A percentile compares a stretch with the other conserved stretches of the same genome.
These are phyloP conservation scores for Saturnispora hagleri DNA, from an alignment of 805 yeast species.

Conservation along the genomic window DNA sequence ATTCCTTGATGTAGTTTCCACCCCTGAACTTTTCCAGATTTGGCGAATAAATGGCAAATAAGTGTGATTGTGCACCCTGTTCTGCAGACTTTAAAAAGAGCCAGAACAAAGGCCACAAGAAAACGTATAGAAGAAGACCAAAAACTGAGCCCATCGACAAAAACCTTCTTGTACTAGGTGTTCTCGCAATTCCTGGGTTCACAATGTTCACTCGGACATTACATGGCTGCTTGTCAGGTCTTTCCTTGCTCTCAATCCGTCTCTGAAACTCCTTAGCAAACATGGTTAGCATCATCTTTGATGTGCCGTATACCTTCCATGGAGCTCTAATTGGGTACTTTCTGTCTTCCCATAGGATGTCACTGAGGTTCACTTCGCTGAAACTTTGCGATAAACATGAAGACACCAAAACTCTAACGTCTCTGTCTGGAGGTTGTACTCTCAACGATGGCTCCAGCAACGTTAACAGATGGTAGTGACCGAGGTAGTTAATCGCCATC, in stretches of 20 bases:
- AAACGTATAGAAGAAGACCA: conserved; percentile 49
- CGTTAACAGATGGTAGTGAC: conserved; percentile 73
- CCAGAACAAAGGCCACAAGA: conserved; percentile 79
- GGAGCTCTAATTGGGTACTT: conserved; percentile 57
- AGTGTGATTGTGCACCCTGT: conserved; percentile 72
- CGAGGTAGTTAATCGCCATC: conserved; percentile 71
- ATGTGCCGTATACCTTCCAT: conserved; percentile 70
- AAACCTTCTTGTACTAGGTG: conserved; percentile 75
- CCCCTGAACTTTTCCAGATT: conserved; percentile 53
- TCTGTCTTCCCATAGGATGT: conserved; percentile 51
- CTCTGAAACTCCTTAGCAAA: conserved; percentile 76
- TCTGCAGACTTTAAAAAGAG: conserved; percentile 63
- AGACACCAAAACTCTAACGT: conserved; percentile 73
- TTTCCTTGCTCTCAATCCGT: conserved; percentile 44
- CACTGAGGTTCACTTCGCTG: conserved; percentile 54
- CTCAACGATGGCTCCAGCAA: conserved; percentile 75
- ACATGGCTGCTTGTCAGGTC: conserved; percentile 64
- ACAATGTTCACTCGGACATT: conserved; percentile 66
- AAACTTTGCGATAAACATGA: conserved; percentile 71
- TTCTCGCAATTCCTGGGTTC: conserved; percentile 89
- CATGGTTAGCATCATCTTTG: conserved; percentile 68
- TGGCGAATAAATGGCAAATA: conserved; percentile 66
- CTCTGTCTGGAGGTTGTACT: conserved; percentile 91
- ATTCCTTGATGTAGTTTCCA: conserved; percentile 67
- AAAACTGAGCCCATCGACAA: conserved; percentile 65